These are phyloP conservation scores for Salvia hispanica DNA, from an alignment of 257 asterid genomes.

Conservation along the genomic window DNA sequence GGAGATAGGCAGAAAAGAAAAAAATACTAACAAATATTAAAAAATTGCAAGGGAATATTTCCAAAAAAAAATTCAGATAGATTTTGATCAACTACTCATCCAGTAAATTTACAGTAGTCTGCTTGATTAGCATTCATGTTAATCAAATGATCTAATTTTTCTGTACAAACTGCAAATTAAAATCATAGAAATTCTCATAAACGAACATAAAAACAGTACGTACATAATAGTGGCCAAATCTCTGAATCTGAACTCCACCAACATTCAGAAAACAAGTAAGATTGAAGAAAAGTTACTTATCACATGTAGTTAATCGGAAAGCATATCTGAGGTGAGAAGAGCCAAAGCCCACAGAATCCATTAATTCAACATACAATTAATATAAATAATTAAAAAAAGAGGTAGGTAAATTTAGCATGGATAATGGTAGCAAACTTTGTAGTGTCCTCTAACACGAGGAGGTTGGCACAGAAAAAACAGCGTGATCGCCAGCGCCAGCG, in stretches of 20 bases:
- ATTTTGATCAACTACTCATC: too few species aligned
- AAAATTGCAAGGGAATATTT: too few species aligned
- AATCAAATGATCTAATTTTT: background rate
- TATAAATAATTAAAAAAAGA: background rate
- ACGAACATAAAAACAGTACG: background rate
- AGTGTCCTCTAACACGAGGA: slow-evolving; percentile 24
- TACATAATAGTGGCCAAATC: background rate
- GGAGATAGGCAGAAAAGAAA: too few species aligned
- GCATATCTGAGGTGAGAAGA: background rate
- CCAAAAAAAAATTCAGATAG: too few species aligned
- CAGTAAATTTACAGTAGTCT: background rate
- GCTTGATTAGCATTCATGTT: background rate
- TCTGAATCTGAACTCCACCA: background rate
- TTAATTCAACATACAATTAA: background rate
- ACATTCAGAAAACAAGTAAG: background rate
- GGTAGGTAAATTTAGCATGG: background rate
- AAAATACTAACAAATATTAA: too few species aligned
- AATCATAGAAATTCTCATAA: background rate
- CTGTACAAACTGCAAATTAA: background rate
- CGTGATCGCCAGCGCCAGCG: slow-evolving; percentile 31
- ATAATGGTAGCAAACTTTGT: slow-evolving; percentile 23
- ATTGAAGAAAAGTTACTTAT: background rate
- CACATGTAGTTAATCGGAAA: too few species aligned
- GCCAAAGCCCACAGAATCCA: background rate
- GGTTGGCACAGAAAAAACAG: slow-evolving; percentile 30